Percentiles rank a stretch among this genome's conserved stretches.
Conservation (phyloP, 495 filamentous ascomycete genomes). For the Coniosporium apollinis region DNA sequence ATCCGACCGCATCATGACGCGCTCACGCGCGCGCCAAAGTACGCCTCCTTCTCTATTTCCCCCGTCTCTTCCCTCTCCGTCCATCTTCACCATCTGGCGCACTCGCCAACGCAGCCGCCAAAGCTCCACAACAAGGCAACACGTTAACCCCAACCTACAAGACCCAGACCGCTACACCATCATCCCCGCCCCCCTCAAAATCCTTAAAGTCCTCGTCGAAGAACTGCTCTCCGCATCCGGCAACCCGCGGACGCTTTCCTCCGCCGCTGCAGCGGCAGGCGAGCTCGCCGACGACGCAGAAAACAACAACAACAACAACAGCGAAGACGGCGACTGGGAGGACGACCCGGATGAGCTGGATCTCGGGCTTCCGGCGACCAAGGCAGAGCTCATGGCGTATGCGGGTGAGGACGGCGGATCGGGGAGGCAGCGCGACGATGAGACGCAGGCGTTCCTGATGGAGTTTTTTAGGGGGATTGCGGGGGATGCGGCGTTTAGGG, state of each 20-base stretch:
- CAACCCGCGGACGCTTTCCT: conserved; percentile 12
- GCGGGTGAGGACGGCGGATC: conserved; percentile 36
- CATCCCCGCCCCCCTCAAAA: conserved; percentile 76
- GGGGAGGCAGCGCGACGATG: conserved; percentile 58
- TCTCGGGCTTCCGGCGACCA: conserved; percentile 32
- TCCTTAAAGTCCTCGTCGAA: conserved; percentile 86
- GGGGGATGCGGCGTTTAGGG: conserved; percentile 49
- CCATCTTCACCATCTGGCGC: too few relatives aligned
- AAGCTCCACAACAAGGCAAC: too few relatives aligned
- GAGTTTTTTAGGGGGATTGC: conserved; percentile 67
- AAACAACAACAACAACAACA: conserved; percentile 40
- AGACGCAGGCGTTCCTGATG: conserved; percentile 67
- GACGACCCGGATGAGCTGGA: conserved; percentile 63
- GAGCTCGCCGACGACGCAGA: conserved; percentile 22
- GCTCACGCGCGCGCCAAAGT: conserved; percentile 68
- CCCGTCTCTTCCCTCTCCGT: too few relatives aligned
- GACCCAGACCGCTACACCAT: conserved; percentile 80
- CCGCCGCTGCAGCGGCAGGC: conserved; percentile 17
- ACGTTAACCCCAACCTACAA: too few relatives aligned
- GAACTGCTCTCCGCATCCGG: conserved; percentile 52
- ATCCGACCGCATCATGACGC: conserved; percentile 77
- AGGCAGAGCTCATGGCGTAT: conserved; percentile 59
- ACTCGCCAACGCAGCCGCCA: too few relatives aligned
- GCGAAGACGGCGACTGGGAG: conserved; percentile 74
- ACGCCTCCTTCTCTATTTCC: conserved; percentile 11